Evolutionary conservation across 352 stramenopile genomes (phyloP), one percentile per base, ranked within the genome.

Genomic region (Phytophthora pini): DNA sequence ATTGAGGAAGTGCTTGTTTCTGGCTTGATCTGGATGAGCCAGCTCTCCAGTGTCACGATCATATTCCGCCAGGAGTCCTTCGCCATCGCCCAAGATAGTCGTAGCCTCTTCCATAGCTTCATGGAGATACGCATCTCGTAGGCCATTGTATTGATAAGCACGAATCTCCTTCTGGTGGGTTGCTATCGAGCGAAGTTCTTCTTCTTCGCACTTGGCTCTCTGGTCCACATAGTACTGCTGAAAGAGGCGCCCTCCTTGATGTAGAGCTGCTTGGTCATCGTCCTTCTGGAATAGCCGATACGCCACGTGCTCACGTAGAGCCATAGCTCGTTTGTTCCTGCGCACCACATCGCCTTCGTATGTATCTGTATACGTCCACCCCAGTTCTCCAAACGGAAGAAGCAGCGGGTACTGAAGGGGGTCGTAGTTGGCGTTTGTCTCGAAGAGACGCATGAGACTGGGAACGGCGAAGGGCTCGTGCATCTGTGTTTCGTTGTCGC

Each of bases 301-400:
- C 5, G 47, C 29, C 7, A 36, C 9, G 8, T 36, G 31, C 31
- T 36, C 31, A 1, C 31, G 31, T 12, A 36, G 13, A 20, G 1
- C 4, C 38, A 20, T 43, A n/a, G 13, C 38, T 3, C 5, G 11
- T 20, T 43, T 43, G 13, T 9, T 20, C 1, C 38, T 43, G 12
- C 40, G 40, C 22, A 46, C 40, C 3, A 22, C 40, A 11, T 26
- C 17, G 3, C 22, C 17, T 13, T 46, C 17, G n/a, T 65, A 65
- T 1, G 22, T 12, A 13, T 58, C 38, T 1, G 46, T 54, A 31
- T 29, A 68, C 2, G 38, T 59, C 53, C 53, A 69, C n/a, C 46
- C 39, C 7, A 39, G 9, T 15, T 69, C 45, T 6, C 48, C 58
- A 3, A 49, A 47, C 3, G 48, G 47, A 47, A 58, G 8, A 1